Conservation (phyloP, 352 stramenopile genomes). For the Phytophthora sojae region DNA sequence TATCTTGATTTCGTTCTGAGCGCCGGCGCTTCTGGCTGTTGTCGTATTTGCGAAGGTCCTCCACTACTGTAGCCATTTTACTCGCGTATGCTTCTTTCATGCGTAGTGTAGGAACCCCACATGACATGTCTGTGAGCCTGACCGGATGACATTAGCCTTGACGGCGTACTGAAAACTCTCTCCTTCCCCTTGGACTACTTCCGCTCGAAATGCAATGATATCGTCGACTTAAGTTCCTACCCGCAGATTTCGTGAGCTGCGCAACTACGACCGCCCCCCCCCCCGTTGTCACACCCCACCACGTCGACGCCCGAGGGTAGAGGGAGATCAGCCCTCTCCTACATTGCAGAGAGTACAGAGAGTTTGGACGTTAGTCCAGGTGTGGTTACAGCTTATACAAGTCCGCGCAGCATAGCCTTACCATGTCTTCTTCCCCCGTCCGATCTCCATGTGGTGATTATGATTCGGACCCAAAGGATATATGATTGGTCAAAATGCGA, state of each 20-base stretch:
- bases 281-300: not conserved
- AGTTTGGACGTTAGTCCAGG: too few species aligned
- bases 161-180: not conserved
- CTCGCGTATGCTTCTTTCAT: not conserved
- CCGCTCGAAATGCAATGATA: constrained; percentile 1
- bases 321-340: too few species aligned
- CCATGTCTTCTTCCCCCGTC: too few species aligned
- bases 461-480: too few species aligned
- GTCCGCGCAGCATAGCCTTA: too few species aligned
- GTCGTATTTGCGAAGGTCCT: not conserved
- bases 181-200: not conserved
- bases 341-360: too few species aligned
- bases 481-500: too few species aligned
- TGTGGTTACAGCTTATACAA: too few species aligned
- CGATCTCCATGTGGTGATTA: too few species aligned
- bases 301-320: not conserved
- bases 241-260: not conserved
- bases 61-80: constrained; percentile 14
- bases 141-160: constrained; percentile 4
- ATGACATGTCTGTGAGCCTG: constrained; percentile 3
- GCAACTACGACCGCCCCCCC: not conserved
- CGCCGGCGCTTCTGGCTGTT: too few species aligned
- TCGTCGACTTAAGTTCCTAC: not conserved
- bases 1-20: not conserved
- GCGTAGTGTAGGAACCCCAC: constrained; percentile 10